phyloP scores from a whole-genome alignment of 2,329 filamentous ascomycete genomes.

The Monilinia laxa region DNA sequence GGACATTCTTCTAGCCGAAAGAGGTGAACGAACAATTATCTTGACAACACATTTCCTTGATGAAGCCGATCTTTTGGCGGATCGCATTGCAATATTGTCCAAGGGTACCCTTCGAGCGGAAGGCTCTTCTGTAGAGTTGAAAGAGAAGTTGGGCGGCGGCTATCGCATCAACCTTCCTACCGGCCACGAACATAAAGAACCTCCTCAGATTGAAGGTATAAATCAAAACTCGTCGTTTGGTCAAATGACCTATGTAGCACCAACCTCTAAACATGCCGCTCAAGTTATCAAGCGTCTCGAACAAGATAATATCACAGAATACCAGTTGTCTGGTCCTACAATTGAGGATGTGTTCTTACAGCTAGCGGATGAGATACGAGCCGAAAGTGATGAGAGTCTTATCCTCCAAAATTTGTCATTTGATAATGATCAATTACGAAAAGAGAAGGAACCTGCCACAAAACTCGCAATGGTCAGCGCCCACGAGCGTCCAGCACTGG shows the following conservation, averaged over 20 bases:
- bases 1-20: slow-evolving; percentile 86
- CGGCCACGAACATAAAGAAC: slow-evolving; percentile 49
- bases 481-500: slow-evolving; percentile 40
- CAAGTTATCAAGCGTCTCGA: slow-evolving; percentile 70
- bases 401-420: slow-evolving; percentile 23
- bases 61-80: slow-evolving; percentile 85
- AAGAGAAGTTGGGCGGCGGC: slow-evolving; percentile 76
- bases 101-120: slow-evolving; percentile 79
- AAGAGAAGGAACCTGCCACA: slow-evolving; percentile 37
- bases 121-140: slow-evolving; percentile 83
- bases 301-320: slow-evolving; percentile 65
- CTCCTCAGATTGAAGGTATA: slow-evolving; percentile 54
- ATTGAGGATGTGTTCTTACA: slow-evolving; percentile 92
- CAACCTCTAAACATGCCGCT: slow-evolving; percentile 68
- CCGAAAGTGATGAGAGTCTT: slow-evolving; percentile 44
- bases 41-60: slow-evolving; percentile 93
- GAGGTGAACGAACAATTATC: slow-evolving; percentile 78
- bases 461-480: slow-evolving; percentile 20
- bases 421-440: slow-evolving; percentile 19
- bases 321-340: slow-evolving; percentile 82
- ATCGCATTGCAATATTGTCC: slow-evolving; percentile 84
- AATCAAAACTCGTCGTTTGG: slow-evolving; percentile 63
- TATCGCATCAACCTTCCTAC: slow-evolving; percentile 78
- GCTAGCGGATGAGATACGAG: slow-evolving; percentile 74
- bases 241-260: slow-evolving; percentile 69